Conservation (phyloP, 768 basidiomycete species). For the Leccinum aurantiacum region DNA sequence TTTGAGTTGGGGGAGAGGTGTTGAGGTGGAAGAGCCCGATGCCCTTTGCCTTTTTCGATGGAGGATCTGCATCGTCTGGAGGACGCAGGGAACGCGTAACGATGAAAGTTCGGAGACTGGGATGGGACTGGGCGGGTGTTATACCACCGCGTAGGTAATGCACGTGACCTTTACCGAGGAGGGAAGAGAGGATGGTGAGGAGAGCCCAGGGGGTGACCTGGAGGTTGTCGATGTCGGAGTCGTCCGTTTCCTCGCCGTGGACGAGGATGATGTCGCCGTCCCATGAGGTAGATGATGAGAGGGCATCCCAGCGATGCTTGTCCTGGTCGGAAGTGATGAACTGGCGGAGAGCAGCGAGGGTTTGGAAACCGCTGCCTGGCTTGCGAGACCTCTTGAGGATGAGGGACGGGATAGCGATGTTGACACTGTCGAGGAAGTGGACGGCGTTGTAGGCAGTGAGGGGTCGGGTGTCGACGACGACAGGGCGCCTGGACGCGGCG, state of each 20-base stretch:
- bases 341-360: slow-evolving; percentile 67
- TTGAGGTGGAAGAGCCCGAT: slow-evolving; percentile 70
- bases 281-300: slow-evolving; percentile 56
- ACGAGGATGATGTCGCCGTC: slow-evolving; percentile 70
- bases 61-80: slow-evolving; percentile 18
- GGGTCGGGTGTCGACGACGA: slow-evolving; percentile 83
- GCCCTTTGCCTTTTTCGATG: slow-evolving; percentile 33
- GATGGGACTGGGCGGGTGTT: slow-evolving; percentile 57
- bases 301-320: slow-evolving; percentile 65
- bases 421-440: slow-evolving; percentile 70
- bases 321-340: slow-evolving; percentile 82
- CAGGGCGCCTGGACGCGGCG: slow-evolving; percentile 48
- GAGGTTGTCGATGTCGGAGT: slow-evolving; percentile 55
- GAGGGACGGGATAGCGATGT: slow-evolving; percentile 86
- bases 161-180: slow-evolving; percentile 54
- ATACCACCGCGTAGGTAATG: slow-evolving; percentile 77
- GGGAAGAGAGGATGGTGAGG: slow-evolving; percentile 58
- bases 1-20: slow-evolving; percentile 51
- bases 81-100: slow-evolving; percentile 24
- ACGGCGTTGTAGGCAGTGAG: slow-evolving; percentile 60
- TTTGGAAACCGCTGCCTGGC: slow-evolving; percentile 64
- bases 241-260: slow-evolving; percentile 78
- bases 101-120: slow-evolving; percentile 53
- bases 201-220: slow-evolving; percentile 69
- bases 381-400: slow-evolving; percentile 85